A percentile compares a stretch with the other conserved stretches of the same genome.
phyloP scores from a whole-genome alignment of 768 basidiomycete genomes.

The Lactarius evosmus region DNA sequence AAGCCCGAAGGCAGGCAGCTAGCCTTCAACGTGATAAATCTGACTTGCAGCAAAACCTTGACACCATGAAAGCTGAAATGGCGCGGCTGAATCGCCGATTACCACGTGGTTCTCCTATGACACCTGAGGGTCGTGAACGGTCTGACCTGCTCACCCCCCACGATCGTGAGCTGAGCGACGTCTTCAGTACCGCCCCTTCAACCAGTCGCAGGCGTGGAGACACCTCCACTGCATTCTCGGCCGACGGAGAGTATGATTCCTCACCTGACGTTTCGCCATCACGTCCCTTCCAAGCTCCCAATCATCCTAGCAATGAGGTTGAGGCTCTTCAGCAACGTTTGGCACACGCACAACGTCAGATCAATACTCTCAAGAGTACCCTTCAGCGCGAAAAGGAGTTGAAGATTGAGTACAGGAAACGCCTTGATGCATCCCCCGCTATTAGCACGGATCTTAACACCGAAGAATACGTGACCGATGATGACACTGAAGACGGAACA shows the following conservation, averaged over 20 bases:
- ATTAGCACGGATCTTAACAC: constrained; percentile 43
- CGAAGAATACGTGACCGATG: constrained; percentile 47
- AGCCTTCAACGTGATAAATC: constrained; percentile 88
- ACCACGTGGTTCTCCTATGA: constrained; percentile 67
- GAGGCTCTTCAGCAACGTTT: constrained; percentile 77
- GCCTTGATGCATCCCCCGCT: constrained; percentile 47
- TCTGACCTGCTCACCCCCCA: constrained; percentile 50
- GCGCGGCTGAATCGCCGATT: constrained; percentile 60
- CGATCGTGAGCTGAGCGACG: constrained; percentile 55
- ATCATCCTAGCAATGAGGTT: constrained; percentile 76
- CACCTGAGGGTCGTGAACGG: constrained; percentile 49
- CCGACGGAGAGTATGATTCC: constrained; percentile 47
- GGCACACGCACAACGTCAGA: constrained; percentile 83
- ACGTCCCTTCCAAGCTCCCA: constrained; percentile 62
- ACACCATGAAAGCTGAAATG: constrained; percentile 69
- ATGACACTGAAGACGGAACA: constrained; percentile 37
- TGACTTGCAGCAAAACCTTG: constrained; percentile 80
- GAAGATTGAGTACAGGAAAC: constrained; percentile 57
- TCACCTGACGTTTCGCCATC: constrained; percentile 60
- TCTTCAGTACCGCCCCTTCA: constrained; percentile 59
- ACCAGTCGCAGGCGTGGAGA: constrained; percentile 58
- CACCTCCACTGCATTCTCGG: constrained; percentile 46
- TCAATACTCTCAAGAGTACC: constrained; percentile 75
- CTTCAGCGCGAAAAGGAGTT: constrained; percentile 81
- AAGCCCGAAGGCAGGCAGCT: constrained; percentile 83